Base-by-base conservation (phyloP, 805 yeast genomes). In the Candida palmyrensis region DNA sequence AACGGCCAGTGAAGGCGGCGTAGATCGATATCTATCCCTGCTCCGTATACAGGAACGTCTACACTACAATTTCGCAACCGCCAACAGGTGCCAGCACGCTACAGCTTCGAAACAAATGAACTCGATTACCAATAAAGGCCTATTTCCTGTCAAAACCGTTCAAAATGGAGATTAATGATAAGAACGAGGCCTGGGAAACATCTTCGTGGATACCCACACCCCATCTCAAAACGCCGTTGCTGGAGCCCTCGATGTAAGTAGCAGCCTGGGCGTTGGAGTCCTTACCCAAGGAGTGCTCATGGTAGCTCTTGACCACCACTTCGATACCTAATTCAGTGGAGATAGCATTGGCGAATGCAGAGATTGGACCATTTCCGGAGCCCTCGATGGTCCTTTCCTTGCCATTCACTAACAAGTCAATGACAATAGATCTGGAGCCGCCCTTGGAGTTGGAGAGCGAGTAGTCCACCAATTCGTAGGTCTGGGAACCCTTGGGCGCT, bases 281-380 rank as follows among this genome's bases (percentile, higher is more conserved):
- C 29, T 76, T 63, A 42, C 88, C 88, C 44, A 82, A 69, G 37
- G 83, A 75, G 55, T 82, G 90, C 58, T 82, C 90, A 18, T 73
- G 67, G 57, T 82, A 82, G 52, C 76, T 71, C 44, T 72, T 71
- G 19, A 82, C 83, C 58, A 77, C 83, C 27, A 82, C 62, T 40
- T 65, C 62, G 36, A 68, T 63, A 25, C 73, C 73, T 33, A 76
- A 65, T 39, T 68, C 62, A 32, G 65, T 57, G 16, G 79, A 65
- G 30, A 81, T 53, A 12, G 87, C 86, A 54, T 79, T 78, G 35
- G 77, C 65, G 55, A 80, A 76, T 2, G 88, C 75, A 24, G 89
- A 82, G 40, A 82, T 79, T 38, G 88, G 89, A 48, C 90, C 90
- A 48, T 82, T 82, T 59, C 90, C 90, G 18, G 66, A 53, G 48